phyloP scores from a whole-genome alignment of 2,329 filamentous ascomycete genomes.

The Eurotiales sp. region DNA sequence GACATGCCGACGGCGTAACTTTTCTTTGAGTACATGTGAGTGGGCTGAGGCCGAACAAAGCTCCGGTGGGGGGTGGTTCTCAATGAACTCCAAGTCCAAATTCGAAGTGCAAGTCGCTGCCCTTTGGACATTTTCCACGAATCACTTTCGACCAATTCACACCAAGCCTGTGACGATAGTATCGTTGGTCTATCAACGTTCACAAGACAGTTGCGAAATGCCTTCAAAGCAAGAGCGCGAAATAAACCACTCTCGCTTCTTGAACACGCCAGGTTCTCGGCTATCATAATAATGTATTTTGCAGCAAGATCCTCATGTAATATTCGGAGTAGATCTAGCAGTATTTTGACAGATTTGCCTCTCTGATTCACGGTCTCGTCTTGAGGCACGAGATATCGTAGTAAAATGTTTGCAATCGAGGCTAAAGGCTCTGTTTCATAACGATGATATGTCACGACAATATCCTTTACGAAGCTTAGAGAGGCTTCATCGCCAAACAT shows the following conservation, averaged over 20 bases:
- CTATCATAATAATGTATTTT: constrained; percentile 28
- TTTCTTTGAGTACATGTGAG: constrained; percentile 6
- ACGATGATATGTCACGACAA: constrained; percentile 28
- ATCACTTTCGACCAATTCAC: constrained; percentile 16
- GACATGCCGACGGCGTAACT: constrained; percentile 21
- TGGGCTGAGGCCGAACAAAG: constrained; percentile 18
- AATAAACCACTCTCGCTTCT: constrained; percentile 15
- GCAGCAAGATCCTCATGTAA: constrained; percentile 24
- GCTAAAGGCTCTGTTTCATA: background rate
- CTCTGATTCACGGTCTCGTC: background rate
- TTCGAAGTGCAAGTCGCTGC: constrained; percentile 25
- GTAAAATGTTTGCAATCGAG: constrained; percentile 28
- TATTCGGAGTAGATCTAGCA: constrained; percentile 17
- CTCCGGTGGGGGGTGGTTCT: constrained; percentile 20
- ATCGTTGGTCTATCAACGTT: constrained; percentile 19
- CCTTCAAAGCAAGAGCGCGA: constrained; percentile 21
- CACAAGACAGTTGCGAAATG: constrained; percentile 29
- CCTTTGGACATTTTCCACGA: constrained; percentile 13
- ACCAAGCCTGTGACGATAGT: constrained; percentile 25
- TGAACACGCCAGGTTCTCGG: constrained; percentile 28
- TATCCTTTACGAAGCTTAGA: constrained; percentile 25
- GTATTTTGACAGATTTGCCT: background rate
- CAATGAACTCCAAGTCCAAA: constrained; percentile 31
- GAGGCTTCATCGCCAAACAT: constrained; percentile 13
- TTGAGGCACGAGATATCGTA: constrained; percentile 6